Percentiles rank a stretch among this genome's conserved stretches.
Evolutionary conservation across 306 rosid species (phyloP).

Genomic region (Dryas alaskensis): DNA sequence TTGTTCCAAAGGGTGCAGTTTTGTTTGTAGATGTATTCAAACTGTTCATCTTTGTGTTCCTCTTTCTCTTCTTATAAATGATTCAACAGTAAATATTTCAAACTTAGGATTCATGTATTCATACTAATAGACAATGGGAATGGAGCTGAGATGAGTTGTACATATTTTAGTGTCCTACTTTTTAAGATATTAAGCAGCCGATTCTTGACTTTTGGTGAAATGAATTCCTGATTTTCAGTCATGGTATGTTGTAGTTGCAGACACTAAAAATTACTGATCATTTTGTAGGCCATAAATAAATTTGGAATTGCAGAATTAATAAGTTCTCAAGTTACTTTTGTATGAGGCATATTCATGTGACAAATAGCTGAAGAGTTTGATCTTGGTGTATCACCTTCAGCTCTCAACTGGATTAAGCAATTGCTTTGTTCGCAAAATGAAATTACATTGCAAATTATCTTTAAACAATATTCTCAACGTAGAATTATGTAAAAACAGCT

Average conservation of each 20-base stretch:
- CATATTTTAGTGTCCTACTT: neutral
- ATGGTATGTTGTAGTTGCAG: neutral
- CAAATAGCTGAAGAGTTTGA: no score
- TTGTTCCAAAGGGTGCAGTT: conserved; percentile 1
- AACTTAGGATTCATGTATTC: neutral
- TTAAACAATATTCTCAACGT: neutral
- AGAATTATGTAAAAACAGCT: conserved; percentile 12
- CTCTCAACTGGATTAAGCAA: no score
- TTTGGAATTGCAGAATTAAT: no score
- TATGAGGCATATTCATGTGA: no score
- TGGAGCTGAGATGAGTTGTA: neutral
- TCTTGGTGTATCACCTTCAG: no score
- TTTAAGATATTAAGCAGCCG: neutral
- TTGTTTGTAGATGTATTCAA: neutral
- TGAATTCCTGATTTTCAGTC: neutral
- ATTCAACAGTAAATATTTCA: neutral
- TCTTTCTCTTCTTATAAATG: neutral
- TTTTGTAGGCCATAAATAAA: no score
- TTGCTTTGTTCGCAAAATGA: no score
- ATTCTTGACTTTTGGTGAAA: neutral
- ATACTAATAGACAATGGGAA: neutral
- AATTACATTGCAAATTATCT: no score
- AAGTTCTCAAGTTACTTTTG: no score
- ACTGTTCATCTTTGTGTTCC: no score
- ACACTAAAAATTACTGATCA: neutral